A percentile compares a stretch with the other conserved stretches of the same genome.
Evolutionary conservation across 148 eudicot genomes (phyloP).

Genomic region (Persicaria tinctoria): DNA sequence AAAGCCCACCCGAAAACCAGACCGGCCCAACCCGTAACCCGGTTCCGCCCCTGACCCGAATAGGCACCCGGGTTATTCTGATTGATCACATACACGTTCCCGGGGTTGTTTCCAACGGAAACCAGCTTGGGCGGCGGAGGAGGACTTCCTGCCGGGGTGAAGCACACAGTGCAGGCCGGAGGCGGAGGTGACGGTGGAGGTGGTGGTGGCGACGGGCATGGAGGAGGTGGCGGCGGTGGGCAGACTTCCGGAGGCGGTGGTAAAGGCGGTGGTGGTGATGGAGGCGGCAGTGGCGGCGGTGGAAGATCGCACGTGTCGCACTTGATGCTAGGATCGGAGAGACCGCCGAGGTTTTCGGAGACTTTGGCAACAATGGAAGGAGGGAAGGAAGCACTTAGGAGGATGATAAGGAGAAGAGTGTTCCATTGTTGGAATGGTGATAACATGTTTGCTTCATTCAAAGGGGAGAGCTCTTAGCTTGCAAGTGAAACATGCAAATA

Average conservation of each 20-base stretch:
- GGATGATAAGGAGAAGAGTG: background rate
- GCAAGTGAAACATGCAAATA: background rate
- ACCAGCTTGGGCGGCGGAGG: background rate
- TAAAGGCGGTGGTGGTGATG: background rate
- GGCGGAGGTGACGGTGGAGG: background rate
- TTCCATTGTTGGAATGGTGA: background rate
- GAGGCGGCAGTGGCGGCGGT: background rate
- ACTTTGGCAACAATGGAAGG: background rate
- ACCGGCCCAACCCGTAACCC: background rate
- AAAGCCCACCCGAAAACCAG: conserved; percentile 2
- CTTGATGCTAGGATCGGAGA: conserved; percentile 1
- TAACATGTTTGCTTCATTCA: background rate
- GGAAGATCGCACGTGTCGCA: background rate
- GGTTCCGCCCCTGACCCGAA: background rate
- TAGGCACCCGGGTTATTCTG: background rate
- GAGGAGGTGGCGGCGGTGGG: background rate
- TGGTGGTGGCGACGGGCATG: background rate
- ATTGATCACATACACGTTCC: conserved; percentile 7
- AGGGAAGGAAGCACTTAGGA: background rate
- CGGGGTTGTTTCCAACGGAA: background rate
- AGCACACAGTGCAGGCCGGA: background rate
- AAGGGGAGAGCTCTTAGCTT: no score
- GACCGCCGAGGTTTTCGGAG: background rate
- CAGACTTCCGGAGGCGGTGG: background rate
- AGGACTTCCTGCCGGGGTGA: background rate